Evolutionary conservation across 495 filamentous ascomycete genomes (phyloP), one percentile per base, ranked within the genome.

Genomic region (Collariella sp.): DNA sequence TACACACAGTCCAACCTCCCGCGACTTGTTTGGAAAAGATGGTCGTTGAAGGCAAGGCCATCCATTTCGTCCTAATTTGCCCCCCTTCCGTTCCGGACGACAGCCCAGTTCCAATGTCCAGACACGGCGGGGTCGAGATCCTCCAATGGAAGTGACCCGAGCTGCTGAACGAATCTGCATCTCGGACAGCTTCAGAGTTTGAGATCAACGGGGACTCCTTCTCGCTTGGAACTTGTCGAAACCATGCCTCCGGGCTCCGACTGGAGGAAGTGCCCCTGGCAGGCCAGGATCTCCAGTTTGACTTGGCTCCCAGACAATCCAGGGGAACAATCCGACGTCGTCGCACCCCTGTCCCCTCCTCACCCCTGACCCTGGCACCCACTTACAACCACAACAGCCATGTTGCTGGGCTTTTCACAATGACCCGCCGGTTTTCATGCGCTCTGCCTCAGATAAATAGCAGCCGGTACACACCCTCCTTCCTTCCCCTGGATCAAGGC

Each of bases 281-380:
- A 51, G 57, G n/a, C 39, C 57, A 57, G 62, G 58, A 58, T 58
- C 47, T 19, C 38, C 59, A 46, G 66, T 65, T 67, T 65, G 62
- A 67, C 66, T 65, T 67, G 64, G 66, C 62, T 46, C 52, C 50
- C 58, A 55, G 26, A 31, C 44, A 55, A 57, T 52, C 53, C 52
- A 62, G 54, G 55, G 56, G 46, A 26, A 31, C 5, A 38, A 46
- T n/a, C 4, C 45, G 35, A 45, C 52, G 34, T 40, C 48, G 50
- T 31, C 52, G 58, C 34, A 31, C 57, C 46, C 45, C 31, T 45
- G 46, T 39, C 12, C 23, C 44, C 24, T 42, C 51, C 42, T 59
- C 34, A 56, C 51, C 56, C 62, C 48, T 62, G 42, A 39, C 40
- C 59, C 52, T 54, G 52, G 51, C 57, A 60, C n/a, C n/a, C 39